Evolutionary conservation across 2,329 filamentous ascomycete genomes (phyloP).

Genomic region (Diplocarpon rosae): DNA sequence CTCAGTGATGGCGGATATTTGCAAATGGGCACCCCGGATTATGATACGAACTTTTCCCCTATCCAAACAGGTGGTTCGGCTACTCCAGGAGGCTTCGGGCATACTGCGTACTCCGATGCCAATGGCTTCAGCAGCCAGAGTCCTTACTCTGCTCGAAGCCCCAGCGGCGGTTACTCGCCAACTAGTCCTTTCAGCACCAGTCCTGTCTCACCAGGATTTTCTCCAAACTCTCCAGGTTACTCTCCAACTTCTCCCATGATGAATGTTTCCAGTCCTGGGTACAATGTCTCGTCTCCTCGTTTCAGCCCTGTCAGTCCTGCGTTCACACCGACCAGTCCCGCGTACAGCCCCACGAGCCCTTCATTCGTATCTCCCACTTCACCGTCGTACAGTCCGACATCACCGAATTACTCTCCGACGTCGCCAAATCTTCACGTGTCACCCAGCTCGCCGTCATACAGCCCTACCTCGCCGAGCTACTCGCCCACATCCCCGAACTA

Average conservation of each 20-base stretch:
- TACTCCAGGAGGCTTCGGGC: conserved; percentile 49
- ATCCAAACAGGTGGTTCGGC: conserved; percentile 68
- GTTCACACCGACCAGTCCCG: conserved; percentile 27
- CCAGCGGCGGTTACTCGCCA: conserved; percentile 60
- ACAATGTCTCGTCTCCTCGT: conserved; percentile 33
- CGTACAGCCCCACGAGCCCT: conserved; percentile 27
- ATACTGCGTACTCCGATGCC: conserved; percentile 52
- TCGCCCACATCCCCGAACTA: conserved; percentile 21
- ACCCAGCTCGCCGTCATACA: conserved; percentile 24
- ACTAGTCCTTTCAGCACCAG: conserved; percentile 47
- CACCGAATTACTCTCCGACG: conserved; percentile 60
- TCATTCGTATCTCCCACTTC: conserved; percentile 47
- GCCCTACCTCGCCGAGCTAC: conserved; percentile 25
- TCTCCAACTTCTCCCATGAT: conserved; percentile 44
- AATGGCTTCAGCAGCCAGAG: conserved; percentile 43
- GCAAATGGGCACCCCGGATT: conserved; percentile 42
- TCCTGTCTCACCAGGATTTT: conserved; percentile 38
- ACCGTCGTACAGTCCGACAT: conserved; percentile 69
- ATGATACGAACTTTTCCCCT: conserved; percentile 59
- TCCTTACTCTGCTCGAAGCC: conserved; percentile 30
- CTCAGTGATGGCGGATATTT: conserved; percentile 61
- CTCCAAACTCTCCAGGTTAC: conserved; percentile 27
- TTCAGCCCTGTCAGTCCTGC: conserved; percentile 48
- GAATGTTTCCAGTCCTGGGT: conserved; percentile 41
- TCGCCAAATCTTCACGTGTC: conserved; percentile 51